Conservation (phyloP, 148 eudicot genomes). For the Camellia granthamiana region DNA sequence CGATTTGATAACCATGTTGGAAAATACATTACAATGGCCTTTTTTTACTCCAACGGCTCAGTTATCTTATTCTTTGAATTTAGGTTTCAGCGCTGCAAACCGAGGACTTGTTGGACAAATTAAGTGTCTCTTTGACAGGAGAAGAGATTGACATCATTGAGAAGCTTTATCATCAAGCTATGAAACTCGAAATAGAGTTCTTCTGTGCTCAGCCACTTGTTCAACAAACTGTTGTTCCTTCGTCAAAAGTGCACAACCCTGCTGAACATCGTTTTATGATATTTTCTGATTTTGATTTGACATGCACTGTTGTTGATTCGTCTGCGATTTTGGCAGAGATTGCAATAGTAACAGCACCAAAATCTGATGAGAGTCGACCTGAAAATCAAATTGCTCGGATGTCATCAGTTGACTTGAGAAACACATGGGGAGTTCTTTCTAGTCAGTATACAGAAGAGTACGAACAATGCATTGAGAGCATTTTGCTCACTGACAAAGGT, state of each 20-base stretch:
- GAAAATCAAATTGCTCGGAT: slow-evolving; percentile 60
- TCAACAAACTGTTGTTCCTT: slow-evolving; percentile 71
- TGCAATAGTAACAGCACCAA: slow-evolving; percentile 80
- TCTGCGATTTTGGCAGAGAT: slow-evolving; percentile 90
- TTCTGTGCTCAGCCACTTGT: slow-evolving; percentile 66
- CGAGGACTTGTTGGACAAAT: slow-evolving; percentile 83
- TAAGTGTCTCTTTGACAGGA: slow-evolving; percentile 84
- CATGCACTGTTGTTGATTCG: slow-evolving; percentile 93
- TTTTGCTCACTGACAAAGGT: slow-evolving; percentile 57
- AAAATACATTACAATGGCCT: not conserved
- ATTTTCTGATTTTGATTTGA: slow-evolving; percentile 95
- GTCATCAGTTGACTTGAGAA: slow-evolving; percentile 67
- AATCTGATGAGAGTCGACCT: slow-evolving; percentile 52
- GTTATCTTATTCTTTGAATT: slow-evolving; percentile 18
- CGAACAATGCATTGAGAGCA: slow-evolving; percentile 73
- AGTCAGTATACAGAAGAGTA: slow-evolving; percentile 82
- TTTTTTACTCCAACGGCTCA: slow-evolving; percentile 19
- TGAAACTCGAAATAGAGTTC: slow-evolving; percentile 83
- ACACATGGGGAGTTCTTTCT: slow-evolving; percentile 70
- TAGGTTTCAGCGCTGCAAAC: slow-evolving; percentile 69
- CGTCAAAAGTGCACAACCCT: slow-evolving; percentile 46
- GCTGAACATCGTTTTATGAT: slow-evolving; percentile 42
- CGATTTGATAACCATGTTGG: not conserved
- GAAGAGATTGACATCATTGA: slow-evolving; percentile 87
- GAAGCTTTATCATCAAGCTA: slow-evolving; percentile 88